phyloP scores from a whole-genome alignment of 2,329 filamentous ascomycete species.

The Aureobasidium subglaciale region DNA sequence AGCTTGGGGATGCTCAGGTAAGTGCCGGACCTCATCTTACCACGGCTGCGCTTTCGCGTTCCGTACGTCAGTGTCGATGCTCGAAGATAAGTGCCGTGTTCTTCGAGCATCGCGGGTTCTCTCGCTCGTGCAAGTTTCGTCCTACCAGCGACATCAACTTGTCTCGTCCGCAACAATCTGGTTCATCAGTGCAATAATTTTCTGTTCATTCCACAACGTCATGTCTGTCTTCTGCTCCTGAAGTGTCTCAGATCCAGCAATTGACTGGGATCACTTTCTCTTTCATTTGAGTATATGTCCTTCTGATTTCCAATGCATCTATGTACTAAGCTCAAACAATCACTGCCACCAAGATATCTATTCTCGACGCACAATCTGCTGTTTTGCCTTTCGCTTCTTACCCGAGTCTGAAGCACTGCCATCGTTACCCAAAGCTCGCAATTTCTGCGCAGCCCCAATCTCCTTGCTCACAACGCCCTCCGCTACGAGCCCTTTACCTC shows the following conservation, averaged over 20 bases:
- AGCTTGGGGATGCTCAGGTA: background rate
- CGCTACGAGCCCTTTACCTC: conserved; percentile 10
- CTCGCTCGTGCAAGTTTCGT: no score
- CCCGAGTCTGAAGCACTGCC: background rate
- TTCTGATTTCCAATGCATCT: no score
- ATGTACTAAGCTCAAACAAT: background rate
- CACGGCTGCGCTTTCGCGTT: background rate
- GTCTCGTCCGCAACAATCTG: no score
- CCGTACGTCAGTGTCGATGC: no score
- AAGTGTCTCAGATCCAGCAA: no score
- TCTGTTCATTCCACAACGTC: no score
- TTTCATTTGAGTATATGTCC: no score
- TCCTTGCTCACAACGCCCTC: conserved; percentile 16
- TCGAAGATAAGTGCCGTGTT: background rate
- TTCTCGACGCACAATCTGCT: background rate
- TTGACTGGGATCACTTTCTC: no score
- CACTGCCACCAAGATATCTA: conserved; percentile 6
- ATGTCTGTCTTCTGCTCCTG: background rate
- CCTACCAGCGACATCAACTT: no score
- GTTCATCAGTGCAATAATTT: no score
- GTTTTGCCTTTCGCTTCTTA: conserved; percentile 5
- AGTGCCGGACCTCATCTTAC: background rate
- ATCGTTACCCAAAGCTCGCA: conserved; percentile 2
- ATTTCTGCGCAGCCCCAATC: conserved; percentile 2
- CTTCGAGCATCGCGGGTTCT: background rate